Evolutionary conservation across 225 moss, liverwort and hornwort genomes (phyloP), one percentile per base, ranked within the genome.

Genomic region (Neckera pumila): DNA sequence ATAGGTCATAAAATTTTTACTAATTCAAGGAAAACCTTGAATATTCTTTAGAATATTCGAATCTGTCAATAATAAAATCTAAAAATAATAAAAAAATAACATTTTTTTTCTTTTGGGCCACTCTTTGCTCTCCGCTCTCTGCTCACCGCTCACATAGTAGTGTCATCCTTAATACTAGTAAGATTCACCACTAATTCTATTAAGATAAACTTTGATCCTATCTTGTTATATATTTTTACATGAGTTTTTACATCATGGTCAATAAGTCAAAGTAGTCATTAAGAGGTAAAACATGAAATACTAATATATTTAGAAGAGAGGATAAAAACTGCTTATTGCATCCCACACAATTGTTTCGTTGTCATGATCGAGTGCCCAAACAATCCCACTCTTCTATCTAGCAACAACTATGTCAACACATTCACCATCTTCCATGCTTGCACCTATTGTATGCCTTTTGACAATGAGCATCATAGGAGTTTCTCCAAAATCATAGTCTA

Each of bases 231-330:
- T 2, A n/a, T n/a, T n/a, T n/a, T n/a, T n/a, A n/a, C n/a, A n/a
- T n/a, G n/a, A n/a, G n/a, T n/a, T 5, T 47, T 34, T 51, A 21
- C 1, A 34, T 6, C 2, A 31, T 31, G 3, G 2, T 34, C 3
- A n/a, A n/a, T n/a, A n/a, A 34, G 0, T 51, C 76, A 76, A 13
- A 34, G 33, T 19, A 3, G 6, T 26, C 11, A 17, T n/a, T 8
- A 1, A 26, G 17, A 10, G 10, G 13, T 78, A 10, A 53, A 49
- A 54, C 10, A 14, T 26, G 5, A 17, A 79, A 17, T 6, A 56
- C 25, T 56, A n/a, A 11, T 56, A n/a, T 1, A 78, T 56, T 26
- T 0, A 7, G 0, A 36, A 3, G 3, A 58, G 3, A n/a, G 3
- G 17, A 18, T 38, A 7, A 17, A 38, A 49, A 34, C 28, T 18